A percentile compares a stretch with the other conserved stretches of the same genome.
Conservation (phyloP, 441 rosid species). For the Cnidoscolus chayamansa region DNA sequence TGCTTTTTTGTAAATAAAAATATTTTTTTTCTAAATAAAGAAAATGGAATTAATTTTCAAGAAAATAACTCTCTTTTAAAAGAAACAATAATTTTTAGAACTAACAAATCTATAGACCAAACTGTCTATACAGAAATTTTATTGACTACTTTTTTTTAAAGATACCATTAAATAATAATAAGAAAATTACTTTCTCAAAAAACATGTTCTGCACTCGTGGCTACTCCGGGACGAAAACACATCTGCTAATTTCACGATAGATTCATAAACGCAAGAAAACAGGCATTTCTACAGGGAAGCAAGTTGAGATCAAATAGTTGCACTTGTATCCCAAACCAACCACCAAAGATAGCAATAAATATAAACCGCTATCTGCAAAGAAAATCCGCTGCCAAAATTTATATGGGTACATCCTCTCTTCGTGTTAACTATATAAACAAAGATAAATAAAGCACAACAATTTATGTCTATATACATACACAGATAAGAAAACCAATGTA, state of each 20-base stretch:
- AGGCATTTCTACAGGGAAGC: not conserved
- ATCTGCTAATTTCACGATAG: not conserved
- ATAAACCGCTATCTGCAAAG: not conserved
- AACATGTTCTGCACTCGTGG: too few species aligned
- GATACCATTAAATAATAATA: too few species aligned
- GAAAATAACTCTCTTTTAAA: too few species aligned
- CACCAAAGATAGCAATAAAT: not conserved
- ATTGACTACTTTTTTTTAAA: too few species aligned
- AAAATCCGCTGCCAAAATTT: slow-evolving; percentile 6
- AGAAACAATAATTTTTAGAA: too few species aligned
- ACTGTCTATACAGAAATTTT: too few species aligned
- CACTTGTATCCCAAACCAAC: not conserved
- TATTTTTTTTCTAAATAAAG: too few species aligned
- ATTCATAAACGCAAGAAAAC: not conserved
- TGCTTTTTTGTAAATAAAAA: too few species aligned
- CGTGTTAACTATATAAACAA: slow-evolving; percentile 9
- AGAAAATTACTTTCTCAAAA: too few species aligned
- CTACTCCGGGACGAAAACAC: not conserved
- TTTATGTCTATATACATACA: slow-evolving; percentile 27
- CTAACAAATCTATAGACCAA: too few species aligned
- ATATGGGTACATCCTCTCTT: not conserved
- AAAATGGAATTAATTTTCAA: too few species aligned
- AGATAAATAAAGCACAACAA: slow-evolving; percentile 29
- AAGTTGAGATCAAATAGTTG: not conserved
- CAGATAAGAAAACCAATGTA: slow-evolving; percentile 22